These are phyloP conservation scores for Trichosporon faecale DNA, from an alignment of 1,284 basidiomycete genomes.

Conservation along the genomic window DNA sequence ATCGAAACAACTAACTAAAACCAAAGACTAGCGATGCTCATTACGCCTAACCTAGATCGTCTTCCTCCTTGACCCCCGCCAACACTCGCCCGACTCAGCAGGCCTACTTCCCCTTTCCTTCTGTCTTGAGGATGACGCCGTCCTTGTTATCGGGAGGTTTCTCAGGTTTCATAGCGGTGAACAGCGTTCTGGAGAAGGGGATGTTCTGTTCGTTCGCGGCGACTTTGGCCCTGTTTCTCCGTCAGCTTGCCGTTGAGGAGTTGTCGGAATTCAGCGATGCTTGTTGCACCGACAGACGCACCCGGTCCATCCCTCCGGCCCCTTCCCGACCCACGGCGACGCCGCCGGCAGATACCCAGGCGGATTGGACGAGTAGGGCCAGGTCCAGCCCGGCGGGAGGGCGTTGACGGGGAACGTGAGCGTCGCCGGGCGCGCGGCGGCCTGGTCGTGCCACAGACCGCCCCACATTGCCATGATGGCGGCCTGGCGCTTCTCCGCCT, in stretches of 20 bases:
- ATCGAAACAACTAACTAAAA: not conserved
- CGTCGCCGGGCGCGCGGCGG: not conserved
- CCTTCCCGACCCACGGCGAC: conserved; percentile 9
- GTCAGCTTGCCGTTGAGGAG: conserved; percentile 6
- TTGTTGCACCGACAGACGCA: conserved; percentile 12
- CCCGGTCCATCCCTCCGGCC: conserved; percentile 18
- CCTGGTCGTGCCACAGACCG: conserved; percentile 21
- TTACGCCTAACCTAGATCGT: not conserved
- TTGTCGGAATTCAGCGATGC: not conserved
- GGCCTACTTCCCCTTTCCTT: not conserved
- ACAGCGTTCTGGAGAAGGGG: conserved; percentile 2
- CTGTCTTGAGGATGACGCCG: not conserved
- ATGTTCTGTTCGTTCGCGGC: not conserved
- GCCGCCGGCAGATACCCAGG: not conserved
- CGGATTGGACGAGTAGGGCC: conserved; percentile 12
- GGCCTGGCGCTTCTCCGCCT: conserved; percentile 38
- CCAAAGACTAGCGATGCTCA: not conserved
- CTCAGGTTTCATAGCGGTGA: not conserved
- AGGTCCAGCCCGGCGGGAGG: not conserved
- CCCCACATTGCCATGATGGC: conserved; percentile 23
- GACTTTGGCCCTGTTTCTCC: not conserved
- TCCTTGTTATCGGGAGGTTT: not conserved
- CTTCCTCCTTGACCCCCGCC: too few species aligned
- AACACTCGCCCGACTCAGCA: not conserved
- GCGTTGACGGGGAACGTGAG: conserved; percentile 6